Evolutionary conservation across 768 basidiomycete species (phyloP), one percentile per base, ranked within the genome.

Genomic region (Lactarius sp.): DNA sequence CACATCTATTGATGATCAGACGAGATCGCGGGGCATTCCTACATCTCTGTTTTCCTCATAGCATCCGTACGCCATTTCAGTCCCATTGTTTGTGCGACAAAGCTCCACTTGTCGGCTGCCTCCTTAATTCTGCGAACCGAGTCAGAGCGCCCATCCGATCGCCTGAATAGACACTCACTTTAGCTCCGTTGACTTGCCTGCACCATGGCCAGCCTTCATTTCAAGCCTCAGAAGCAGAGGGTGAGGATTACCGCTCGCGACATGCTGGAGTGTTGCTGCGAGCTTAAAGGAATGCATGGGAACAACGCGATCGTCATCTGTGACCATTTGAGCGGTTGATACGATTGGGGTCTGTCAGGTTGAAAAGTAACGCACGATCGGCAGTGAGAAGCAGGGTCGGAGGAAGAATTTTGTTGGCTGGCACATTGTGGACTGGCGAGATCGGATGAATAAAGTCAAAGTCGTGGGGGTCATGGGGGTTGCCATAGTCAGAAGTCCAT

Each of bases 251-350:
- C 84, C 69, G 1, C 87, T 79, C 1, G 83, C 74, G 1, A 73
- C 75, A 70, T 92, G 75, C 71, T 94, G 91, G 42, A 92, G 76
- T n/a, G 84, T 84, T 16, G 92, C 92, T 0, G 86, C 85, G 56
- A 84, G 79, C 74, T 94, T 94, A 81, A 89, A 92, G 9, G 90
- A 89, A 74, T 92, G 92, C 71, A 90, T 76, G 1, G 90, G 89
- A 5, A 92, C 90, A n/a, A 93, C 91, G 39, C 91, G 86, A 69
- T 91, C 89, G 68, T 92, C 91, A 66, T 90, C 89, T 90, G 69
- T 20, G 31, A 51, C 27, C 22, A 13, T 39, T 34, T 27, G 33
- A 7, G 7, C 36, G n/a, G 12, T 31, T 59, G 18, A 49, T 16
- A 31, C 4, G 16, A 49, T 14, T 46, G 31, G 3, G 14, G 13